Conservation (phyloP, 1,139 yeast species). For the Meyerozyma sp. region DNA sequence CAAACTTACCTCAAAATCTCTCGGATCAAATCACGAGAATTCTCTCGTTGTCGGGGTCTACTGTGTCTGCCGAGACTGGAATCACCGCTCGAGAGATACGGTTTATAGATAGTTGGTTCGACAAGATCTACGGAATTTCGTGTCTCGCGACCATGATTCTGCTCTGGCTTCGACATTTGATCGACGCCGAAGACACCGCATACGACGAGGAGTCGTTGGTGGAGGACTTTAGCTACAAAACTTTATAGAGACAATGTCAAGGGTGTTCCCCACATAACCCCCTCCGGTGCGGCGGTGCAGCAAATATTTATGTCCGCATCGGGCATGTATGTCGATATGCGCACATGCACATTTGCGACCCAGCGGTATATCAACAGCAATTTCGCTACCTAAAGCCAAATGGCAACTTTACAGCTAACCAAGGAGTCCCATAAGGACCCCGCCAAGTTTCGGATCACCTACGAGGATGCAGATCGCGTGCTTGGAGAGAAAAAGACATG, state of each 20-base stretch:
- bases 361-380: neutral
- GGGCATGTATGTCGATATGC: neutral
- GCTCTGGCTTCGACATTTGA: slow-evolving; percentile 21
- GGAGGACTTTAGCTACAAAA: slow-evolving; percentile 12
- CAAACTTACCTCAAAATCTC: slow-evolving; percentile 64
- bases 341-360: neutral
- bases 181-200: slow-evolving; percentile 13
- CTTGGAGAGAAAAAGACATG: slow-evolving; percentile 18
- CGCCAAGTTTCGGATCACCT: slow-evolving; percentile 22
- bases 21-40: slow-evolving; percentile 45
- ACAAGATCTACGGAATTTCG: slow-evolving; percentile 59
- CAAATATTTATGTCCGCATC: neutral
- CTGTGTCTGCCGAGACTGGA: slow-evolving; percentile 13
- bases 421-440: slow-evolving; percentile 32
- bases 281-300: neutral
- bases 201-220: slow-evolving; percentile 32
- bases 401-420: slow-evolving; percentile 22
- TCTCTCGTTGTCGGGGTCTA: slow-evolving; percentile 34
- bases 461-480: slow-evolving; percentile 22
- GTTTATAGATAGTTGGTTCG: slow-evolving; percentile 77
- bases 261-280: neutral
- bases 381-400: slow-evolving; percentile 2
- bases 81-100: slow-evolving; percentile 37
- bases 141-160: slow-evolving; percentile 49
- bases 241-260: too few relatives aligned